Percentiles rank a stretch among this genome's conserved stretches.
phyloP scores from a whole-genome alignment of 164 flowering plant genomes.

The Saururus chinensis region DNA sequence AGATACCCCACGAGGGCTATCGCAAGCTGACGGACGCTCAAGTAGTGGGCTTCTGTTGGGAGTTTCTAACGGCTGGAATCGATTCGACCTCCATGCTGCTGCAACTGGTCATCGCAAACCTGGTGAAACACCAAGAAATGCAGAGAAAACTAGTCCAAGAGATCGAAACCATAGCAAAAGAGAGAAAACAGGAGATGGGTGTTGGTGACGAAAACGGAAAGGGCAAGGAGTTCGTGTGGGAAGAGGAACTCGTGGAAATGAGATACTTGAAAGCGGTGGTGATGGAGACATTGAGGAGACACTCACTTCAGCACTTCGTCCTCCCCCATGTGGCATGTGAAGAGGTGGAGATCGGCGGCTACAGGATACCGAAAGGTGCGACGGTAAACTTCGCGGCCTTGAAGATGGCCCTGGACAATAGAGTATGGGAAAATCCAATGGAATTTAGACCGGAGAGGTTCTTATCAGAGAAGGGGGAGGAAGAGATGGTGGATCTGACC shows the following conservation, averaged over 20 bases:
- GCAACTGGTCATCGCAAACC: constrained; percentile 30
- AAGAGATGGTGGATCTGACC: constrained; percentile 17
- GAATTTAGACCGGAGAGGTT: constrained; percentile 40
- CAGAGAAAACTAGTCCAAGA: constrained; percentile 26
- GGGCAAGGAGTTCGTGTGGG: constrained; percentile 13
- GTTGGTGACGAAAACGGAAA: no score
- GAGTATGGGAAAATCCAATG: constrained; percentile 21
- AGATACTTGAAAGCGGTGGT: constrained; percentile 29
- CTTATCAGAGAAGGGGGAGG: constrained; percentile 4
- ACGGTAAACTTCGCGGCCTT: constrained; percentile 21
- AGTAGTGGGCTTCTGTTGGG: constrained; percentile 17
- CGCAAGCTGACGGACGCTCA: constrained; percentile 14
- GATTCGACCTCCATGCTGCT: constrained; percentile 19
- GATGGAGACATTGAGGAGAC: constrained; percentile 26
- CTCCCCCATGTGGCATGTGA: constrained; percentile 15
- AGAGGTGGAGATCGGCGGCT: constrained; percentile 13
- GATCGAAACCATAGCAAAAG: constrained; percentile 9
- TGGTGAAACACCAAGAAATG: constrained; percentile 27
- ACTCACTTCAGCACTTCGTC: constrained; percentile 28
- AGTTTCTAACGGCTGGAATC: constrained; percentile 18
- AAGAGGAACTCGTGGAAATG: constrained; percentile 23
- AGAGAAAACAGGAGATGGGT: no score
- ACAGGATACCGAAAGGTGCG: constrained; percentile 18
- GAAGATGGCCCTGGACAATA: constrained; percentile 19
- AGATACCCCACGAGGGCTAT: constrained; percentile 20